A percentile compares a stretch with the other conserved stretches of the same genome.
phyloP scores from a whole-genome alignment of 1,284 basidiomycete species.

The Irpex rosettiformis region DNA sequence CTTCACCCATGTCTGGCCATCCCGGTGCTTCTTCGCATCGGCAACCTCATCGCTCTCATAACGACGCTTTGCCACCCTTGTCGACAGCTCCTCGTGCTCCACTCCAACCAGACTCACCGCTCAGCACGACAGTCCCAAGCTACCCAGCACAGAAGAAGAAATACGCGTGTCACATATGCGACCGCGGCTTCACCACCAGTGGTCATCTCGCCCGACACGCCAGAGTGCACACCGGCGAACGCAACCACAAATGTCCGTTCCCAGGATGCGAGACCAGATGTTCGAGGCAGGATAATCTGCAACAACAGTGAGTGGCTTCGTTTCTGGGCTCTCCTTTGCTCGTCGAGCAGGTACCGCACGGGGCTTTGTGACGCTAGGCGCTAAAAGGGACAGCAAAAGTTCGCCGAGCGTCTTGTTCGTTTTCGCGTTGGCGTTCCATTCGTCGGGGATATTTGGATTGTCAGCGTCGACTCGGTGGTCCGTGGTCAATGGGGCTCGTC shows the following conservation, averaged over 20 bases:
- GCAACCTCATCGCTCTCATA: background rate
- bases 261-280: constrained; percentile 80
- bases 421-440: background rate
- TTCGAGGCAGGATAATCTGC: constrained; percentile 77
- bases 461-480: background rate
- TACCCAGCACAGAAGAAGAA: constrained; percentile 29
- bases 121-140: background rate
- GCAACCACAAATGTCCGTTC: constrained; percentile 80
- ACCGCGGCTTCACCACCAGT: constrained; percentile 71
- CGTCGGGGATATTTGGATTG: background rate
- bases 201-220: constrained; percentile 82
- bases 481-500: background rate
- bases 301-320: constrained; percentile 67
- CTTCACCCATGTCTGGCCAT: background rate
- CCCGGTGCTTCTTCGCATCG: background rate
- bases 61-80: background rate
- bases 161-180: constrained; percentile 44
- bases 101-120: background rate
- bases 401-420: background rate
- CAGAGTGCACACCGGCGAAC: constrained; percentile 78
- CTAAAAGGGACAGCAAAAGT: background rate
- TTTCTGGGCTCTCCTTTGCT: constrained; percentile 4
- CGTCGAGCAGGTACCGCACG: too few species aligned
- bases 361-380: background rate
- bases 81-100: background rate